Conservation (phyloP, 1,284 basidiomycete genomes). For the Leccinum insolens region DNA sequence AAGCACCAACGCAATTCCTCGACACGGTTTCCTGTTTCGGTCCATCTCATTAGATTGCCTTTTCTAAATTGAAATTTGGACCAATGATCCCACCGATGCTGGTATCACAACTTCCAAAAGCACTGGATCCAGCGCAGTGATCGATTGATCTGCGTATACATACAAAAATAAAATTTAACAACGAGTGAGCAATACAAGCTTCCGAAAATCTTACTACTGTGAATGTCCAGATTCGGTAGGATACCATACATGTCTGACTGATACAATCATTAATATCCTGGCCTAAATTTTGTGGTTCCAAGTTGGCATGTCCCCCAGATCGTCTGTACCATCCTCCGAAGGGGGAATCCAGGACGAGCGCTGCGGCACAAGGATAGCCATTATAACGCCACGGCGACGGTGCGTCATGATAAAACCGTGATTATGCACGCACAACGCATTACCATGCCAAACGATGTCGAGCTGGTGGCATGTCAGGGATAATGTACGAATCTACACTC, state of each 20-base stretch:
- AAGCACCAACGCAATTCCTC: neutral
- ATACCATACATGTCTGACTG: neutral
- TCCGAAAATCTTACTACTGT: neutral
- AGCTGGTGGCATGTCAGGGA: constrained; percentile 4
- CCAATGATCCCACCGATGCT: neutral
- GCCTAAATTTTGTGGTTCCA: neutral
- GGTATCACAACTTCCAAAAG: too few species aligned
- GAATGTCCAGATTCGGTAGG: neutral
- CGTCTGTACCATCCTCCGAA: neutral
- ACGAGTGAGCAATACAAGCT: neutral
- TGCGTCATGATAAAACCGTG: neutral
- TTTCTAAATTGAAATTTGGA: neutral
- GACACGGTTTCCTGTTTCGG: neutral
- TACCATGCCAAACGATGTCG: neutral
- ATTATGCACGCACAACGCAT: neutral
- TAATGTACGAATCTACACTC: constrained; percentile 21
- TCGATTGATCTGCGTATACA: neutral
- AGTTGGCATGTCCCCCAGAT: neutral
- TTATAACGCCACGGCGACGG: neutral
- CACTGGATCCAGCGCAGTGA: neutral
- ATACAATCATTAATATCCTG: neutral
- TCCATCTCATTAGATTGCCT: neutral
- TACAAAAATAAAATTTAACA: neutral
- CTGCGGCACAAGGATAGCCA: neutral
- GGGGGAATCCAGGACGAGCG: neutral